Conservation (phyloP, 2,329 filamentous ascomycete genomes). For the Sclerotinia subarctica region DNA sequence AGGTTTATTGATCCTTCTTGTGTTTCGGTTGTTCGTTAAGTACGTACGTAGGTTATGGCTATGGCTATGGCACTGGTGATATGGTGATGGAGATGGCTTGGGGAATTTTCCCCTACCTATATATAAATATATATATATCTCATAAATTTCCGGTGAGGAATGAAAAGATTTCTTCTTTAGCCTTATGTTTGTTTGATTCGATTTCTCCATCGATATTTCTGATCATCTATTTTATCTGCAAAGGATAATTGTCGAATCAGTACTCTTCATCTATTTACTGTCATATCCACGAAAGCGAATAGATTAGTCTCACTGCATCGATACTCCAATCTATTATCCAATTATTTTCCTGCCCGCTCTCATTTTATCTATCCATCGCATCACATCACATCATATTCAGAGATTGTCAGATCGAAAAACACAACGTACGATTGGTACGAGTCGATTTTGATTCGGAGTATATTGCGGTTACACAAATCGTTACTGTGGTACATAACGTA, state of each 20-base stretch:
- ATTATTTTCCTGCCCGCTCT: not conserved
- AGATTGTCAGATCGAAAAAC: slow-evolving; percentile 6
- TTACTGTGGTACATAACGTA: slow-evolving; percentile 11
- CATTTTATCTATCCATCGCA: slow-evolving; percentile 1
- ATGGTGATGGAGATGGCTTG: slow-evolving; percentile 1
- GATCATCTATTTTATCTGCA: not conserved
- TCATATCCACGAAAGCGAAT: not conserved
- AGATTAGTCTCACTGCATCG: slow-evolving; percentile 9
- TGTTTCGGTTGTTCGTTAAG: not conserved
- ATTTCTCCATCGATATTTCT: not conserved
- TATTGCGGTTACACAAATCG: not conserved
- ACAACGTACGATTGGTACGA: slow-evolving; percentile 12
- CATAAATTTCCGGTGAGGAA: slow-evolving; percentile 1
- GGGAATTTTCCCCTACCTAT: not conserved
- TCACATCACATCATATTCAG: not conserved
- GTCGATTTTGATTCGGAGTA: not conserved
- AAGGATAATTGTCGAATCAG: slow-evolving; percentile 6
- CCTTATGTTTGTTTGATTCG: slow-evolving; percentile 16
- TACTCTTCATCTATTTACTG: not conserved
- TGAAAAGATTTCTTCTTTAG: slow-evolving; percentile 13
- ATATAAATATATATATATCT: not conserved
- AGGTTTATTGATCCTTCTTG: slow-evolving; percentile 22
- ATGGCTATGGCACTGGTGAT: not conserved
- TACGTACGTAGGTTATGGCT: not conserved
- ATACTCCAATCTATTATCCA: not conserved